These are phyloP conservation scores for Candida koratica DNA, from an alignment of 805 yeast species.

Conservation along the genomic window DNA sequence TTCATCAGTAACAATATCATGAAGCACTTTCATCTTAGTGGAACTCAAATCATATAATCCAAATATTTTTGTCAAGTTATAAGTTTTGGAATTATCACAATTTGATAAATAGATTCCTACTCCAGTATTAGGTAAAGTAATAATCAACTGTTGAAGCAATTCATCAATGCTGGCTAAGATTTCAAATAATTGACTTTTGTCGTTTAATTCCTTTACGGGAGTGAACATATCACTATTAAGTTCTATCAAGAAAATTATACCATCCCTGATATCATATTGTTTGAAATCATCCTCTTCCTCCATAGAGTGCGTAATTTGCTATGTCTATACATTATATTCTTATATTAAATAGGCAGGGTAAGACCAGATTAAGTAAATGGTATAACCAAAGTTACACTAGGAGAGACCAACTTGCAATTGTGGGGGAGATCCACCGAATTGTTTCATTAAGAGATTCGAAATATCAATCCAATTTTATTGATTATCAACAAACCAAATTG, in stretches of 20 bases:
- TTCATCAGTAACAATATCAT: slow-evolving; percentile 48
- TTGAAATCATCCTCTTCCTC: slow-evolving; percentile 20
- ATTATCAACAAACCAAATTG: slow-evolving; percentile 53
- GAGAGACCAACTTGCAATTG: slow-evolving; percentile 33
- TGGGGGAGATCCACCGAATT: slow-evolving; percentile 68
- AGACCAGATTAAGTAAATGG: slow-evolving; percentile 82
- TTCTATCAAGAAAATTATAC: slow-evolving; percentile 61
- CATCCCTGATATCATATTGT: slow-evolving; percentile 55
- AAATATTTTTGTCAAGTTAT: slow-evolving; percentile 49
- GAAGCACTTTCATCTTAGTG: slow-evolving; percentile 52
- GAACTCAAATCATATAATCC: slow-evolving; percentile 53
- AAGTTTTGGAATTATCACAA: slow-evolving; percentile 34
- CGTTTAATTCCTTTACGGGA: slow-evolving; percentile 34
- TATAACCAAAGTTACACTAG: slow-evolving; percentile 36
- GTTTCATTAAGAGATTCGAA: slow-evolving; percentile 81
- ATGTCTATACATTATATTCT: slow-evolving; percentile 81
- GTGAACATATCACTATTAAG: slow-evolving; percentile 44
- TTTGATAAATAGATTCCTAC: slow-evolving; percentile 68
- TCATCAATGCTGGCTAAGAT: slow-evolving; percentile 56
- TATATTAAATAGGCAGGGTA: slow-evolving; percentile 91
- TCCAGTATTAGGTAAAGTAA: slow-evolving; percentile 64
- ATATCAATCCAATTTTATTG: slow-evolving; percentile 78
- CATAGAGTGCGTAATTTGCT: neutral
- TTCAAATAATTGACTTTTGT: slow-evolving; percentile 43
- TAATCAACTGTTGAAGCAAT: slow-evolving; percentile 62